These are phyloP conservation scores for Suaeda aralocaspica DNA, from an alignment of 148 eudicot species.

Conservation along the genomic window DNA sequence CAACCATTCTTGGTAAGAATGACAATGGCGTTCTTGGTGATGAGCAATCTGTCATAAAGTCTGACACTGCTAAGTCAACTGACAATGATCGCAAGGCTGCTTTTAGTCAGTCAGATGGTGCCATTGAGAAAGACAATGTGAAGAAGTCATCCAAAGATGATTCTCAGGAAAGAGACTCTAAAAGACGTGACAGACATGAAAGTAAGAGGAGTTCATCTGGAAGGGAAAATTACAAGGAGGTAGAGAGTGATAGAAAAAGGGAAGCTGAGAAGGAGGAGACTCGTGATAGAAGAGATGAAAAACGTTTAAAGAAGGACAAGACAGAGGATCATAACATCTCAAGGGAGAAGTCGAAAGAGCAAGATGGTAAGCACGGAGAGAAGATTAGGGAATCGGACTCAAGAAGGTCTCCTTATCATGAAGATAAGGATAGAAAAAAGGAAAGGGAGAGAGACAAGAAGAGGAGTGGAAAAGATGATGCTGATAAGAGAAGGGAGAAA, in stretches of 20 bases:
- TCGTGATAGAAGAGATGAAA: conserved; percentile 48
- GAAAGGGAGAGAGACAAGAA: conserved; percentile 51
- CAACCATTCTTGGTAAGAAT: conserved; percentile 23
- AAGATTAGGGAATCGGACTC: conserved; percentile 57
- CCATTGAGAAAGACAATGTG: conserved; percentile 25
- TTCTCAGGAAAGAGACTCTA: conserved; percentile 37
- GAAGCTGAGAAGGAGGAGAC: conserved; percentile 38
- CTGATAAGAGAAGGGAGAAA: conserved; percentile 50
- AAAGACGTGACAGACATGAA: conserved; percentile 47
- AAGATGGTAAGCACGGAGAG: conserved; percentile 40
- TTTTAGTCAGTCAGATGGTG: conserved; percentile 31
- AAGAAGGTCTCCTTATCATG: conserved; percentile 43
- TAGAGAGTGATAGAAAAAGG: conserved; percentile 38
- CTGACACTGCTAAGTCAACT: conserved; percentile 36
- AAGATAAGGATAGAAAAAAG: conserved; percentile 49
- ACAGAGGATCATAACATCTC: conserved; percentile 38
- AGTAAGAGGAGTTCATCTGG: conserved; percentile 40
- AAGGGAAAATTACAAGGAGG: conserved; percentile 38
- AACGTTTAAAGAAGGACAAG: conserved; percentile 44
- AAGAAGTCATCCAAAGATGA: conserved; percentile 38
- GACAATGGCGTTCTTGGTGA: conserved; percentile 24
- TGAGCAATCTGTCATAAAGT: conserved; percentile 19
- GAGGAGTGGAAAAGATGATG: conserved; percentile 47
- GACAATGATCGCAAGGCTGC: conserved; percentile 31
- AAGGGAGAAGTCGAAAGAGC: conserved; percentile 58